Evolutionary conservation across 306 rosid genomes (phyloP).

Genomic region (Vicia sativa): DNA sequence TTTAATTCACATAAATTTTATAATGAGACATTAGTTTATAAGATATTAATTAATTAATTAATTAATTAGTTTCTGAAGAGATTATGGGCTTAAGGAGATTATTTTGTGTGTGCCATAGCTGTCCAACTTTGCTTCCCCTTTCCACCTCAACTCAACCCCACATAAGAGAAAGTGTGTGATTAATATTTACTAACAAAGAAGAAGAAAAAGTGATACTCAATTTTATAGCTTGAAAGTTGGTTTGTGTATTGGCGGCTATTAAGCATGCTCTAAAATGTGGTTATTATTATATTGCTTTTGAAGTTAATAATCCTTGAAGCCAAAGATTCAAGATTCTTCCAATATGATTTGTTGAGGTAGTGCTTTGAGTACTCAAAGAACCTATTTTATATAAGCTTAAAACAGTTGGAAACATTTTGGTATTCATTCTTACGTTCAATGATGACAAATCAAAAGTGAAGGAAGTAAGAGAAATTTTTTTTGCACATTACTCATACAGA

Average conservation of each 20-base stretch:
- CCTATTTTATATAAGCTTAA: conserved; percentile 30
- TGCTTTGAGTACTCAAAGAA: conserved; percentile 40
- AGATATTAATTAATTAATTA: conserved; percentile 37
- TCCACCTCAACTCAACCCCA: conserved; percentile 60
- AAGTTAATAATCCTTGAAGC: conserved; percentile 56
- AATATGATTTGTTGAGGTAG: conserved; percentile 29
- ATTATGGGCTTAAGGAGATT: conserved; percentile 46
- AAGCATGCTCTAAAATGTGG: conserved; percentile 40
- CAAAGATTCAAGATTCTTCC: conserved; percentile 50
- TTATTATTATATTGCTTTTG: conserved; percentile 29
- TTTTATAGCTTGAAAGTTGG: conserved; percentile 39
- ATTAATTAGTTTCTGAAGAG: conserved; percentile 70
- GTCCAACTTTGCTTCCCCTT: conserved; percentile 69
- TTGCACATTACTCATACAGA: neutral
- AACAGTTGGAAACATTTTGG: neutral
- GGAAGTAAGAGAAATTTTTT: neutral
- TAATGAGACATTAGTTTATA: too few relatives aligned
- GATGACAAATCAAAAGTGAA: conserved; percentile 32
- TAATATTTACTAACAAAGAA: conserved; percentile 25
- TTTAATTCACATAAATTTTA: too few relatives aligned
- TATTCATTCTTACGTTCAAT: conserved; percentile 22
- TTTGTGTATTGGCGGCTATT: conserved; percentile 49
- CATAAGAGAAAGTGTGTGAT: conserved; percentile 50
- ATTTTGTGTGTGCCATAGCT: conserved; percentile 48
- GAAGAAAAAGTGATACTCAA: conserved; percentile 30